Conservation (phyloP, 768 basidiomycete genomes). For the Phlebiopsis flavidoalba region DNA sequence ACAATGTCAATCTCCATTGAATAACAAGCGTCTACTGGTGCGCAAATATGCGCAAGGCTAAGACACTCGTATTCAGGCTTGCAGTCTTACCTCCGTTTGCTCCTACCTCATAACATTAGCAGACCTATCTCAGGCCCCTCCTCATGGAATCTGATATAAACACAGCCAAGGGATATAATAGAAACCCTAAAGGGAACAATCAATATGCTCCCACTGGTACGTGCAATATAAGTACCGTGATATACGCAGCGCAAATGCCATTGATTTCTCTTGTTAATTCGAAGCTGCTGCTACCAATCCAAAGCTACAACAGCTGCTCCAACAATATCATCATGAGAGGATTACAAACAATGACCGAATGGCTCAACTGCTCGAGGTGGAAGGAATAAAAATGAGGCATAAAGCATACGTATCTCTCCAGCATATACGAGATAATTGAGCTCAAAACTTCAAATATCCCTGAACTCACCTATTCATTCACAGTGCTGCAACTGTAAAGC, state of each 20-base stretch:
- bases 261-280: neutral
- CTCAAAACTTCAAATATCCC: too few relatives aligned
- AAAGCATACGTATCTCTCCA: too few relatives aligned
- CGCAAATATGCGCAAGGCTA: too few relatives aligned
- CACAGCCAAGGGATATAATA: neutral
- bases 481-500: constrained; percentile 16
- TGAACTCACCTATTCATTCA: too few relatives aligned
- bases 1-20: too few relatives aligned
- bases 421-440: neutral
- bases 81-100: too few relatives aligned
- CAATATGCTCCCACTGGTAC: neutral
- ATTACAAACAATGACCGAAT: neutral
- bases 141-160: neutral
- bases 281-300: neutral
- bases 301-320: neutral
- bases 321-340: constrained; percentile 2
- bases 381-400: constrained; percentile 5
- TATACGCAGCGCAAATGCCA: too few relatives aligned
- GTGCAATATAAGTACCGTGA: neutral
- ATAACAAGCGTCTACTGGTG: too few relatives aligned
- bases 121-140: too few relatives aligned
- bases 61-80: too few relatives aligned
- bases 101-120: too few relatives aligned
- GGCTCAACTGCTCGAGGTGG: neutral
- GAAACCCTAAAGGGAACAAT: constrained; percentile 2